Base-by-base conservation (phyloP, 23 red algal species). In the Gracilaria gracilis region DNA sequence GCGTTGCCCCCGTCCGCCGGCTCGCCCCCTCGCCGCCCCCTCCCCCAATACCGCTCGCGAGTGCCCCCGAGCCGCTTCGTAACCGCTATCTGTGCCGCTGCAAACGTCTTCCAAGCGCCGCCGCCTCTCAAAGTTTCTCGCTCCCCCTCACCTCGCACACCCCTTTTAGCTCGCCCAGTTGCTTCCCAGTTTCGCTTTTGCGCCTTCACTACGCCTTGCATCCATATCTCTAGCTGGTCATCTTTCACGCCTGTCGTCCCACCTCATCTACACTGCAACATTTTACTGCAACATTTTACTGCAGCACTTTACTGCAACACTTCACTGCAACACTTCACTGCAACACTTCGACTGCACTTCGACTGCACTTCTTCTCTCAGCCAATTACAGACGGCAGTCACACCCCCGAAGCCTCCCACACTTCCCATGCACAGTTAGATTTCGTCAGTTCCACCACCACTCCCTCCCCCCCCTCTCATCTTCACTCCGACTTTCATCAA, bases 401-500 rank as follows among this genome's bases (percentile, higher is more conserved):
- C 72, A 49, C 28, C 23, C 38, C 42, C 23, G 40, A 51, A 40
- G 38, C 46, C 21, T 31, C 72, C 72, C 39, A 33, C 72, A 77
- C 42, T 77, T 77, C 72, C 46, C 38, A 77, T 77, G 72, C 72
- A 31, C 72, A 77, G 72, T 77, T 77, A 77, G 72, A 29, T 25
- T 77, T 34, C 31, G 46, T 77, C 34, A 34, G 11, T 49, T 23
- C 39, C 8, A 20, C 23, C 72, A 15, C 72, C 34, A 9, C 15
- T 32, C 64, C 37, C 4, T 69, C 72, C 16, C 72, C 34, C 33
- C 15, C 64, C 64, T 69, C 4, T 69, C 32, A 38, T 69, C 28
- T 36, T 69, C 64, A 69, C 8, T 55, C 17, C 51, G 51, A 55
- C 51, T 55, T 37, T 32, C 64, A 27, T 19, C 12, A 2, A 24